Percentiles rank a stretch among this genome's conserved stretches.
These are phyloP conservation scores for Cryptococcus hybrid DNA, from an alignment of 1,284 basidiomycete species.

Conservation along the genomic window DNA sequence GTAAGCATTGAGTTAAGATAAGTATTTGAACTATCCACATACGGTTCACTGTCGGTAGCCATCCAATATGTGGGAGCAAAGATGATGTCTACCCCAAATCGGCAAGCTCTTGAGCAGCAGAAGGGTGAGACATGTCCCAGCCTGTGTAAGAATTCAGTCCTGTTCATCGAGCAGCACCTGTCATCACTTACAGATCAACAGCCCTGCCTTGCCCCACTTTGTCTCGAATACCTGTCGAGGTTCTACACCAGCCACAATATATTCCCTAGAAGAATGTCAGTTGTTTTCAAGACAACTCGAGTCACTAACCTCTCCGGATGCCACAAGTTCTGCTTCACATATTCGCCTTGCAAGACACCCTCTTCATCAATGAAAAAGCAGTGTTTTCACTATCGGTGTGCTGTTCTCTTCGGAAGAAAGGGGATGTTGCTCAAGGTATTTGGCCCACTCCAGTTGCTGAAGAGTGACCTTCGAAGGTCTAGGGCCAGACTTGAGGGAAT, in stretches of 20 bases:
- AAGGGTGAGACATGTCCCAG: conserved; percentile 49
- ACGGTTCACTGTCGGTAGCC: conserved; percentile 47
- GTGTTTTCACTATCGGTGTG: conserved; percentile 33
- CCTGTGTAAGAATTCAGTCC: conserved; percentile 16
- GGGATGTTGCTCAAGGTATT: conserved; percentile 25
- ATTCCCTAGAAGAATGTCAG: conserved; percentile 25
- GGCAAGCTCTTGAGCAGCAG: conserved; percentile 34
- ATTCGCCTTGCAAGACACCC: conserved; percentile 33
- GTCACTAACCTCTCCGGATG: conserved; percentile 43
- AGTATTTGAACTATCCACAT: conserved; percentile 11
- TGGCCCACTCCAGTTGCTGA: conserved; percentile 27
- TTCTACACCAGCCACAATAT: conserved; percentile 38
- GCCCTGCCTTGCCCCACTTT: conserved; percentile 44
- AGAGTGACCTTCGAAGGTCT: conserved; percentile 11
- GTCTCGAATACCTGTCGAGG: conserved; percentile 42
- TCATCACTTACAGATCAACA: conserved; percentile 42
- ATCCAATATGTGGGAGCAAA: conserved; percentile 50
- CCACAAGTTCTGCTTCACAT: conserved; percentile 50
- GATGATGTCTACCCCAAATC: conserved; percentile 42
- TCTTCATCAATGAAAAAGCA: conserved; percentile 45
- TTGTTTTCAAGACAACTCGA: too few species aligned
- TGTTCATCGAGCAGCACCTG: background rate
- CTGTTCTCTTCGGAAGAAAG: conserved; percentile 16
- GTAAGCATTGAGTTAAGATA: background rate
- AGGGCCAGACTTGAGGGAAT: conserved; percentile 9